phyloP scores from a whole-genome alignment of 2,329 filamentous ascomycete species.

The Tricladium varicosporioides region DNA sequence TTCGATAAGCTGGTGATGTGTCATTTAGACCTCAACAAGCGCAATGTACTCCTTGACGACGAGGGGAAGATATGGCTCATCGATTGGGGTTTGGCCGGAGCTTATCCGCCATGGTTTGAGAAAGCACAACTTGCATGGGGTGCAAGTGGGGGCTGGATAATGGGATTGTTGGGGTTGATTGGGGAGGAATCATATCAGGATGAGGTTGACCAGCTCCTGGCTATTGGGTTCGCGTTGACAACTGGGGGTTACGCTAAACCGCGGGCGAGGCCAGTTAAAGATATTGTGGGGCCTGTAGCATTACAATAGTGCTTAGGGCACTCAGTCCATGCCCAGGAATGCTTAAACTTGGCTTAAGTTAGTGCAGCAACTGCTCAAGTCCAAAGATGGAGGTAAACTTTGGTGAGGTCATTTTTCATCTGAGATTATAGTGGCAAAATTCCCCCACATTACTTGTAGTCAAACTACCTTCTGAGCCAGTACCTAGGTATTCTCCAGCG shows the following conservation, averaged over 20 bases:
- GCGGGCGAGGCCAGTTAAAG: too few species aligned
- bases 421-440: background rate
- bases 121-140: constrained; percentile 1
- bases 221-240: background rate
- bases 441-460: too few species aligned
- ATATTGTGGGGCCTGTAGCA: too few species aligned
- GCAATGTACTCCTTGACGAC: constrained; percentile 12
- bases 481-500: too few species aligned
- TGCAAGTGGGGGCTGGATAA: background rate
- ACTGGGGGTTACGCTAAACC: background rate
- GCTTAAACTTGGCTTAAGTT: background rate
- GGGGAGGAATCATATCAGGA: background rate
- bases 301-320: too few species aligned
- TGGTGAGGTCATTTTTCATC: background rate
- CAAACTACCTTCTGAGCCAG: too few species aligned
- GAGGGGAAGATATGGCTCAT: constrained; percentile 17
- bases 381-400: background rate
- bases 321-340: background rate
- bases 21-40: constrained; percentile 9
- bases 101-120: constrained; percentile 19
- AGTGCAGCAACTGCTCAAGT: background rate
- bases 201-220: background rate
- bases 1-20: constrained; percentile 16
- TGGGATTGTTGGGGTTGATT: background rate
- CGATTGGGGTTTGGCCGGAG: constrained; percentile 15